Evolutionary conservation across 768 basidiomycete genomes (phyloP), one percentile per base, ranked within the genome.

Genomic region (Lactarius pseudohatsudake): DNA sequence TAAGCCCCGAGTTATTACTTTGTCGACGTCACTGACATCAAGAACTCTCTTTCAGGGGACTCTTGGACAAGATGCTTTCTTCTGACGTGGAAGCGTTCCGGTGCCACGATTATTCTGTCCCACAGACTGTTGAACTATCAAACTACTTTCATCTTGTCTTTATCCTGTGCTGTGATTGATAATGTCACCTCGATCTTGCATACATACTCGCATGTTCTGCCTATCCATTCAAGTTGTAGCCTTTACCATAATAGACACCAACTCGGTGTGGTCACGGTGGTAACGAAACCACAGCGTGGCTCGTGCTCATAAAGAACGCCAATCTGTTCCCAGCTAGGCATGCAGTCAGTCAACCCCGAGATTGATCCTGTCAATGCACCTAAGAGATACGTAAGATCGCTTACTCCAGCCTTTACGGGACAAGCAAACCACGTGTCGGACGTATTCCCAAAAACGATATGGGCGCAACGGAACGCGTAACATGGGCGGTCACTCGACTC

Each of bases 1-100:
- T 91, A 66, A 22, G 64, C 73, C 86, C 65, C 75, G 82, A 64
- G 81, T 72, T 85, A 87, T 28, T 86, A 85, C 9, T 86, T 86
- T 84, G 69, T 57, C 15, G 54, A n/a, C 43, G 16, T 47, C 34
- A 57, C 32, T 70, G 22, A 70, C 38, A 30, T n/a, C 5, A 30
- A 58, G 62, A 18, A 50, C 45, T 22, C 10, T 47, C 15, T 59
- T 43, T 16, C 66, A 75, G 74, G 65, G 64, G 62, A 71, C 72
- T 10, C 66, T 75, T 13, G 62, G 72, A 50, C 72, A 72, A 38
- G 74, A 74, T 9, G 74, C 74, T 10, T 75, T 73, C 57, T 54
- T 74, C 15, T 74, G 61, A 70, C 10, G 38, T 30, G 20, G 18
- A 26, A 58, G 26, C 28, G 8, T 55, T 32, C 9, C 22, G 22